Evolutionary conservation across 139 green algal species (phyloP).

Genomic region (Chlorella sp.): DNA sequence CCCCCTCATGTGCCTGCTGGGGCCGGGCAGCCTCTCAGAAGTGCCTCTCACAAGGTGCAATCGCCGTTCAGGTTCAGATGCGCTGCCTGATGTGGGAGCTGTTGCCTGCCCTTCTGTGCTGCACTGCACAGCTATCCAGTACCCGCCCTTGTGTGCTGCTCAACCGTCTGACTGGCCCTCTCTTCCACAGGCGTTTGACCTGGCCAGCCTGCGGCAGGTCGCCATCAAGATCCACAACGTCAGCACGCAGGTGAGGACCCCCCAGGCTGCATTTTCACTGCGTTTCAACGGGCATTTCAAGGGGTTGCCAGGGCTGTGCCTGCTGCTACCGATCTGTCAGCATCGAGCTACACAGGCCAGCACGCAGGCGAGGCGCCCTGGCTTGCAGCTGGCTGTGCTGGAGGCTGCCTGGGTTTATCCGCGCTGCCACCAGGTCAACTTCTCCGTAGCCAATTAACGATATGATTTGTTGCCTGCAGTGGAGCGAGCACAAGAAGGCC

Average conservation of each 20-base stretch:
- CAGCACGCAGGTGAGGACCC: conserved; percentile 42
- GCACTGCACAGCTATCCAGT: background rate
- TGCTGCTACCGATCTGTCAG: too few relatives aligned
- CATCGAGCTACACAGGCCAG: too few relatives aligned
- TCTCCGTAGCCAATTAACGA: too few relatives aligned
- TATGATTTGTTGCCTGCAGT: too few relatives aligned
- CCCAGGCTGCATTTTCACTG: too few relatives aligned
- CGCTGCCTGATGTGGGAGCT: background rate
- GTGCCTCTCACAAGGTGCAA: background rate
- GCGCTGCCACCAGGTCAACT: too few relatives aligned
- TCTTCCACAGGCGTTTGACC: conserved; percentile 67
- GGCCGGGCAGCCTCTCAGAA: too few relatives aligned
- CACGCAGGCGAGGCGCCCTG: too few relatives aligned
- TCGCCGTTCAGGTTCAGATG: background rate
- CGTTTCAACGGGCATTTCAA: background rate
- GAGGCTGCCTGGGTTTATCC: too few relatives aligned
- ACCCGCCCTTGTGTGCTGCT: background rate
- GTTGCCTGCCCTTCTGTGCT: background rate
- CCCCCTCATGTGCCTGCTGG: background rate
- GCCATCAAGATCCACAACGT: conserved; percentile 93
- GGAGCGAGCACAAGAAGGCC: conserved; percentile 82
- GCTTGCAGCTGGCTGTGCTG: too few relatives aligned
- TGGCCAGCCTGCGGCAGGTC: conserved; percentile 65
- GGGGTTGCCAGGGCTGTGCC: too few relatives aligned
- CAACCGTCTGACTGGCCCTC: background rate